phyloP scores from a whole-genome alignment of 495 filamentous ascomycete genomes.

The Aspergillus egyptiacus region DNA sequence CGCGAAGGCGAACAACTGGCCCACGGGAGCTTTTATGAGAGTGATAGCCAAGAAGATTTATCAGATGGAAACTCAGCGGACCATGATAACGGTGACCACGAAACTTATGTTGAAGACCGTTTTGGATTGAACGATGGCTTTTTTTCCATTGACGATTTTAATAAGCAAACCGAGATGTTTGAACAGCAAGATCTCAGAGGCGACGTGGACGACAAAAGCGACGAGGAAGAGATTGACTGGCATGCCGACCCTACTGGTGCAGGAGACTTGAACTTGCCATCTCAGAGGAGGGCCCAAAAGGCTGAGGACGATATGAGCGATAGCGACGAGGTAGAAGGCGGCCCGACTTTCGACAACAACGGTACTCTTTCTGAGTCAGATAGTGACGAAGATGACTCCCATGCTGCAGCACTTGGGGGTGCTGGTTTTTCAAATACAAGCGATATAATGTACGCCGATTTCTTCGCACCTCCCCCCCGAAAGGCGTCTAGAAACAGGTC shows the following conservation, averaged over 20 bases:
- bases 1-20: constrained; percentile 8
- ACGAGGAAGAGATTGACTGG: constrained; percentile 85
- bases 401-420: constrained; percentile 38
- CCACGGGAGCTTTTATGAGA: constrained; percentile 9
- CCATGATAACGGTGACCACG: constrained; percentile 33
- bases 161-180: constrained; percentile 79
- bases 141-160: constrained; percentile 97
- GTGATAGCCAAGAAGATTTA: constrained; percentile 17
- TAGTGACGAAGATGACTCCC: constrained; percentile 47
- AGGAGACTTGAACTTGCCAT: constrained; percentile 14
- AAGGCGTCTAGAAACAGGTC: constrained; percentile 53
- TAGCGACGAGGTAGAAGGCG: constrained; percentile 64
- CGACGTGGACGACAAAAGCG: constrained; percentile 58
- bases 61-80: constrained; percentile 16
- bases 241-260: constrained; percentile 58
- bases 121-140: constrained; percentile 88
- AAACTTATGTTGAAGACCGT: constrained; percentile 50
- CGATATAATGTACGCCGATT: constrained; percentile 79
- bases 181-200: constrained; percentile 73
- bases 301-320: constrained; percentile 41
- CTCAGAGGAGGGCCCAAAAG: constrained; percentile 11
- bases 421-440: constrained; percentile 66
- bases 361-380: constrained; percentile 55
- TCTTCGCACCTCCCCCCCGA: constrained; percentile 77
- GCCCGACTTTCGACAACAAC: constrained; percentile 69